Evolutionary conservation across 305 asterid species (phyloP).

Genomic region (Solanum hybrid): DNA sequence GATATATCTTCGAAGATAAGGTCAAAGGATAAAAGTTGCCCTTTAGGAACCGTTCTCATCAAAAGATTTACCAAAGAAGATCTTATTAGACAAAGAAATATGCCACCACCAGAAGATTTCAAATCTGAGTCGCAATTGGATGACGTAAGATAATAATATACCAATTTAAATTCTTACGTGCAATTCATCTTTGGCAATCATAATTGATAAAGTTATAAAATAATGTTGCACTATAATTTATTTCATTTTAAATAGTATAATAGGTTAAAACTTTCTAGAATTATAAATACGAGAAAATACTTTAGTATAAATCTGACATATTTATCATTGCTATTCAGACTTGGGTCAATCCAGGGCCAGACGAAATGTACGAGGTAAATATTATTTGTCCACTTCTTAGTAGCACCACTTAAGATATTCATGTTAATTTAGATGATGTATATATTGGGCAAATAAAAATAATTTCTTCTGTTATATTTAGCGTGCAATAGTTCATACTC

Average conservation of each 20-base stretch:
- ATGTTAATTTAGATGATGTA: not conserved
- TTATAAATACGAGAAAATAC: not conserved
- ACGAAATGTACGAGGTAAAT: not conserved
- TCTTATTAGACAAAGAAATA: too few species aligned
- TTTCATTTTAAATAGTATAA: not conserved
- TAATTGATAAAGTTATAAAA: not conserved
- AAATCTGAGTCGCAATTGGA: too few species aligned
- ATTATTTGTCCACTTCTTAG: not conserved
- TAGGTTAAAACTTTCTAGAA: not conserved
- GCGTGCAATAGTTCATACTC: not conserved
- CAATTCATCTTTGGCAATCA: not conserved
- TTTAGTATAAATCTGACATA: not conserved
- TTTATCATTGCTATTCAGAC: not conserved
- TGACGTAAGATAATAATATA: too few species aligned
- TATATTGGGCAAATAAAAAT: not conserved
- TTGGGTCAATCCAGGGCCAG: not conserved
- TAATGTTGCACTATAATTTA: not conserved
- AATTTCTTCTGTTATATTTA: too few species aligned
- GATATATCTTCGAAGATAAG: not conserved
- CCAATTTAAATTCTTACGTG: too few species aligned
- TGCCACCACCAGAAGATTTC: too few species aligned
- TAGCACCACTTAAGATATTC: not conserved
- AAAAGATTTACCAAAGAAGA: not conserved
- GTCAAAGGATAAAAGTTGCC: not conserved
- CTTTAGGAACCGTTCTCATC: not conserved